Percentiles rank a stretch among this genome's conserved stretches.
Conservation (phyloP, 495 filamentous ascomycete genomes). For the Oidiodendron maius region DNA sequence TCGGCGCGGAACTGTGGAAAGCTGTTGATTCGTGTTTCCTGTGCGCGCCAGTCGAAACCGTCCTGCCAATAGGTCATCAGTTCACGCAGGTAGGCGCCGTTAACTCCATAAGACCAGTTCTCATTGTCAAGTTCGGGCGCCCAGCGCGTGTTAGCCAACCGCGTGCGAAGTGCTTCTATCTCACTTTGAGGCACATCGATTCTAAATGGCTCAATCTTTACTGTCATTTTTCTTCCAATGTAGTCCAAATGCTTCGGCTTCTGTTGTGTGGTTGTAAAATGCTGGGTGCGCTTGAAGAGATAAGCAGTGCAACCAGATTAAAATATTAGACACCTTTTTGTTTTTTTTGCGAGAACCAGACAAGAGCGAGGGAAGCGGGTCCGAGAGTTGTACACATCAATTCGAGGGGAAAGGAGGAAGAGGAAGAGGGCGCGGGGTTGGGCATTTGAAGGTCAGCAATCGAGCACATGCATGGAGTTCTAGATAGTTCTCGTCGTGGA, state of each 20-base stretch:
- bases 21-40: conserved; percentile 45
- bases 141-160: conserved; percentile 1
- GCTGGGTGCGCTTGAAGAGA: too few species aligned
- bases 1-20: conserved; percentile 49
- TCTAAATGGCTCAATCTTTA: conserved; percentile 4
- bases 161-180: conserved; percentile 2
- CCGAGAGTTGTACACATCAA: too few species aligned
- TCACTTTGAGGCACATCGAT: conserved; percentile 4
- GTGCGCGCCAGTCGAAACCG: conserved; percentile 40
- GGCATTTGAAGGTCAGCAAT: too few species aligned
- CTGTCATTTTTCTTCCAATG: neutral
- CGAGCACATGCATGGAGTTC: too few species aligned
- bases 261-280: neutral
- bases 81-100: neutral
- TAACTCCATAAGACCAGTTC: conserved; percentile 3
- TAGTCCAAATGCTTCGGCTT: neutral
- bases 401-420: too few species aligned
- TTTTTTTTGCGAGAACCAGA: too few species aligned
- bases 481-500: too few species aligned
- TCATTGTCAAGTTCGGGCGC: neutral
- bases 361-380: too few species aligned
- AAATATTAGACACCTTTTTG: too few species aligned
- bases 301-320: too few species aligned
- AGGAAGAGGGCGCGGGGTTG: too few species aligned
- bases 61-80: conserved; percentile 28